Evolutionary conservation across 257 asterid genomes (phyloP), one percentile per base, ranked within the genome.

Genomic region (Nicotiana knightiana): DNA sequence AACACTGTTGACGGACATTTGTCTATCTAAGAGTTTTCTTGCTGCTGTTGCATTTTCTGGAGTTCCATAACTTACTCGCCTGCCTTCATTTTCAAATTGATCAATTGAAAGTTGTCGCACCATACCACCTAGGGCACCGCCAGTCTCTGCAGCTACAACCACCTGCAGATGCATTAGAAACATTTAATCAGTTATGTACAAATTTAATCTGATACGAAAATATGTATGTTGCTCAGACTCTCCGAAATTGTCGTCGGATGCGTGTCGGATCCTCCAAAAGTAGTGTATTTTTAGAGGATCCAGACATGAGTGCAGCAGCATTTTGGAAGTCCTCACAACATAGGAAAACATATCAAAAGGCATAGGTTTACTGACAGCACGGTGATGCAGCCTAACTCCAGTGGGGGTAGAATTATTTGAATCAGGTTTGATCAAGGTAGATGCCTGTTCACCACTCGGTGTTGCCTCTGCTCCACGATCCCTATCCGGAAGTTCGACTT

Each of bases 381-480:
- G 98, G 83, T 96, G 99, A 90, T 96, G 99, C 77, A 96, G 98
- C 91, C 98, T 87, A 89, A 96, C 98, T 82, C 98, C 98, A 85
- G 98, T 87, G 24, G 97, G 94, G 79, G 87, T 80, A 81, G 97
- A 94, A 89, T 86, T 89, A 87, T 87, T 90, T 75, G 89, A 88
- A 85, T 94, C 99, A 68, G 98, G 99, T 84, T 91, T 96, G 86
- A 91, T 93, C 92, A 92, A 83, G 71, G 90, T 82, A 68, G 97
- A 82, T 85, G 88, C 87, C 82, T 93, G 97, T 87, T 96, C 93
- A 67, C 98, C 98, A 83, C 98, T 93, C 11, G 99, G 97, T 55
- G 99, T 94, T 70, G 98, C 98, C 85, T 96, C 99, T 13, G 98
- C 92, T 82, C 98, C 97, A n/a, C 98, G 94, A 83, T 96, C 98